Evolutionary conservation across 2,329 filamentous ascomycete species (phyloP), one percentile per base, ranked within the genome.

Genomic region (Aspergillus versicolor): DNA sequence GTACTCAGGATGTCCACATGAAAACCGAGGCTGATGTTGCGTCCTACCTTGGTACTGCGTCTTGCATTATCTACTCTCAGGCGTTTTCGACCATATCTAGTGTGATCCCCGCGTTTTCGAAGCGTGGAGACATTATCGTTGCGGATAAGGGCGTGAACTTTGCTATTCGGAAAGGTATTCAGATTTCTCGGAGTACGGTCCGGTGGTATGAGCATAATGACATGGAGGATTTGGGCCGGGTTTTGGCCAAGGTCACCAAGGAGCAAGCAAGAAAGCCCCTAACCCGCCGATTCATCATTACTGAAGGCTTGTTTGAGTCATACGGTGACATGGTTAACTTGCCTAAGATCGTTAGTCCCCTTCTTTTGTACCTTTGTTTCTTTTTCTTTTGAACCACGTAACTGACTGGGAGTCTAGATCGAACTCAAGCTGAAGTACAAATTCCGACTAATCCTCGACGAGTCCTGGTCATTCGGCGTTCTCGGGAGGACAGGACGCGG

Each of bases 1-100:
- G 92, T 63, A 99, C 92, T 32, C 93, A 97, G 74, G 94, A 99
- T 76, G 92, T 97, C 45, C 94, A 99, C 75, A 93, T 97, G 85
- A 94, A 95, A 80, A 92, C 91, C 15, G 94, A 99, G 77, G 86
- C 90, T 56, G 93, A 97, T 72, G 92, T 99, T 69, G 92, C 94
- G 22, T 84, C 89, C 9, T 96, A 93, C 71, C 77, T 99, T 24
- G 94, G 94, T 22, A 91, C 90, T 1, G 87, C 92, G 54, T 88
- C 89, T 32, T 95, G 91, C 70, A 97, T 99, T 65, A 87, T 99
- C 58, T 99, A 99, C 70, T 90, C 94, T 0, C 94, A 99, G 72
- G 88, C 92, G 4, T 97, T 99, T 73, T 96, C 91, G 24, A 97
- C 94, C 41, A 95, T 97, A 59, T 92, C 90, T n/a, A 93, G 90